Evolutionary conservation across 306 rosid genomes (phyloP), one percentile per base, ranked within the genome.

Genomic region (Cicer yamashitae): DNA sequence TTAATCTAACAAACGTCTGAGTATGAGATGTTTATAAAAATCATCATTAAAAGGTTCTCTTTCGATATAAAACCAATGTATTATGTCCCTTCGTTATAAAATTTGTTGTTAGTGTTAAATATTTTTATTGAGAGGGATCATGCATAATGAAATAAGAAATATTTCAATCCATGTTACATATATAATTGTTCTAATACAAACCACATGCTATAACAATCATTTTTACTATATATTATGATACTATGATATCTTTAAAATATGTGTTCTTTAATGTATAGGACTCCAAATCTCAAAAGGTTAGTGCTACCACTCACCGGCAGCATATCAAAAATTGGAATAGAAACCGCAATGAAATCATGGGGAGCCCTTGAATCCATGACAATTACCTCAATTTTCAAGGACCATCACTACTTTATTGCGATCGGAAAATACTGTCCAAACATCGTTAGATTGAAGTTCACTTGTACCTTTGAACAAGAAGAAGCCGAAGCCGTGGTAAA

Each of bases 341-440:
- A 53, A 1, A 11, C 8, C 0, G 88, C 78, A 8, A 57, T 77
- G 64, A 67, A 10, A 44, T 25, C 6, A 18, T 79, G 88, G 87
- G 9, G 10, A 47, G 48, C 58, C 0, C 85, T 87, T 10, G 81
- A 80, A 22, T 82, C 84, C 52, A n/a, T 84, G 17, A 78, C 87
- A 0, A 4, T 78, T 40, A 59, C 86, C 5, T 2, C 15, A 14
- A 11, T 10, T 3, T 4, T 44, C 6, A 5, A 25, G 1, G 1
- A 6, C 15, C 0, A 0, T 25, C 0, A 0, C 34, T 1, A 53
- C 20, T 22, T 81, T 34, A 10, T 13, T 0, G 41, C 70, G 2
- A 39, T 63, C 6, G 34, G 48, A 3, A 54, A 45, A 45, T 25
- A 62, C 4, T 63, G 85, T 57, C 63, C 7, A 2, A 61, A 69